These are phyloP conservation scores for Colletotrichum sp. DNA, from an alignment of 2,329 filamentous ascomycete genomes.

Conservation along the genomic window DNA sequence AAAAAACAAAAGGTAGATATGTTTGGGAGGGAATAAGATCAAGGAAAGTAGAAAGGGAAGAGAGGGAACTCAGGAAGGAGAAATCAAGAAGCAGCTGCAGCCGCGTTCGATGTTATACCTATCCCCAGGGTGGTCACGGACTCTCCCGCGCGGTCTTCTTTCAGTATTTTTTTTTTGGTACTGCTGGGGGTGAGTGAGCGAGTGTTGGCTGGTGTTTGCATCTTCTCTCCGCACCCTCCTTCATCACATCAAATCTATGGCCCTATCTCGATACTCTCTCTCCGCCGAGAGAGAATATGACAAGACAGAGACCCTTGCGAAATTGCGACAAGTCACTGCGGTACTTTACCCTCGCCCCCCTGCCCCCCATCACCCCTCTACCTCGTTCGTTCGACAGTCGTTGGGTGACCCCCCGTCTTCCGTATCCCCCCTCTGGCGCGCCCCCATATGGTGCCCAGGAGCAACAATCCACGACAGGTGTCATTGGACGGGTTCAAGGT, in stretches of 20 bases:
- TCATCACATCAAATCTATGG: background rate
- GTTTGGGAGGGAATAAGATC: background rate
- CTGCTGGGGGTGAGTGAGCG: background rate
- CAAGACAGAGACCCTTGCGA: background rate
- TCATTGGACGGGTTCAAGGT: background rate
- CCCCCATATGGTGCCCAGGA: background rate
- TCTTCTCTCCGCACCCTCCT: background rate
- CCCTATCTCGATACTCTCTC: background rate
- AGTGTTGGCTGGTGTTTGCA: background rate
- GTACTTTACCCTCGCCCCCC: background rate
- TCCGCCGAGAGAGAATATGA: background rate
- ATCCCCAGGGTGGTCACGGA: background rate
- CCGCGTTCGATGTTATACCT: constrained; percentile 14
- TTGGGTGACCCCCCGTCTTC: background rate
- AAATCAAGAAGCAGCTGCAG: constrained; percentile 7
- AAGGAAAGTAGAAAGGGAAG: background rate
- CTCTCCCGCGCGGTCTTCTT: background rate
- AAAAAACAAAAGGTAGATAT: background rate
- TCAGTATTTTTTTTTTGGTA: background rate
- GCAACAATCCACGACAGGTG: constrained; percentile 5
- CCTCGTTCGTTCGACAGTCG: background rate
- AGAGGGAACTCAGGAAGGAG: background rate
- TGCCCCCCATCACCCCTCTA: background rate
- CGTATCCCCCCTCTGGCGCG: background rate
- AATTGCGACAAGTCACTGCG: background rate